phyloP scores from a whole-genome alignment of 108 stramenopile species.

The Skeletonema costatum region DNA sequence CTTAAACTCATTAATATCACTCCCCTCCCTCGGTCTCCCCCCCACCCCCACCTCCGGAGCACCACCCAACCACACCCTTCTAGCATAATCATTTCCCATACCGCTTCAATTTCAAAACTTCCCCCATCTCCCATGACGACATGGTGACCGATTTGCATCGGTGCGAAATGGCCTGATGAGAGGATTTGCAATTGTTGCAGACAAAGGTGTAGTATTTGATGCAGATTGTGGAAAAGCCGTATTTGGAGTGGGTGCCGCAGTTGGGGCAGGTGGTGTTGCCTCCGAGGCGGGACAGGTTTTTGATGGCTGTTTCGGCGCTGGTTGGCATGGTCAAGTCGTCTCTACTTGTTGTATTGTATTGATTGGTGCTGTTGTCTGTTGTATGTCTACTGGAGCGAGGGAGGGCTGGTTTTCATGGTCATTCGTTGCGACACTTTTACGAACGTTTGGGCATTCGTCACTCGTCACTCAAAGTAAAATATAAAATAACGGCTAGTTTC shows the following conservation, averaged over 20 bases:
- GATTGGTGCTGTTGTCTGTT: too few species aligned
- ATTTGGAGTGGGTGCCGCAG: constrained; percentile 81
- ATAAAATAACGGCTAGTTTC: too few species aligned
- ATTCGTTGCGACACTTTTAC: too few species aligned
- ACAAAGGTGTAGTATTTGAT: constrained; percentile 93
- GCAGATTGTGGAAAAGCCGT: constrained; percentile 88
- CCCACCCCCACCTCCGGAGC: constrained; percentile 73
- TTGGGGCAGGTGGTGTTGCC: constrained; percentile 81
- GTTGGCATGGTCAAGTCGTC: constrained; percentile 37
- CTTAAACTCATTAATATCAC: constrained; percentile 77
- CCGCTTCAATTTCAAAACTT: constrained; percentile 63
- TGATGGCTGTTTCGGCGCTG: constrained; percentile 66
- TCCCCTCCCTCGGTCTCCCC: constrained; percentile 76
- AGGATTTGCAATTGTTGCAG: constrained; percentile 90
- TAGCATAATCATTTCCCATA: constrained; percentile 81
- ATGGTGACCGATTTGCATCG: constrained; percentile 94
- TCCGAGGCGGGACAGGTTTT: constrained; percentile 62
- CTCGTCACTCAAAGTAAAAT: too few species aligned
- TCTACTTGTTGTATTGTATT: background rate
- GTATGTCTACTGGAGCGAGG: too few species aligned
- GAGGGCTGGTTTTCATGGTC: too few species aligned
- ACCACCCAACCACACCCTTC: constrained; percentile 78
- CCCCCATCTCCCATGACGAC: constrained; percentile 78
- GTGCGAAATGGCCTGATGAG: constrained; percentile 90
- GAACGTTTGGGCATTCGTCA: too few species aligned